Evolutionary conservation across 306 rosid genomes (phyloP), one percentile per base, ranked within the genome.

Genomic region (Rubus parviflorus): DNA sequence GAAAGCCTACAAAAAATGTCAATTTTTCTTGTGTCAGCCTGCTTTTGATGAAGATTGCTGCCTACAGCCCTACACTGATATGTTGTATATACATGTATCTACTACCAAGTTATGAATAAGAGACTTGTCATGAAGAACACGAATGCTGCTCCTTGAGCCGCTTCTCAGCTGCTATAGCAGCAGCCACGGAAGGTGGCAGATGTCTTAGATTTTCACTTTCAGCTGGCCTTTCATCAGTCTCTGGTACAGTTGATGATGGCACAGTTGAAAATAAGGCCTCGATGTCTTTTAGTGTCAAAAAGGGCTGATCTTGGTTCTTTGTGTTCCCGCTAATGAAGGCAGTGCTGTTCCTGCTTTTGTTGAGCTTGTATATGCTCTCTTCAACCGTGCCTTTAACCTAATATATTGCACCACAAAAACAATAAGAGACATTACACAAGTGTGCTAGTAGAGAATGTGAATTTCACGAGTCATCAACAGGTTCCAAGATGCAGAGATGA

Each of bases 301-400:
- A 83, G 14, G 97, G 87, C 78, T 90, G 91, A 80, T 92, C 97
- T 85, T 90, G 91, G 62, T 90, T 95, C 83, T 92, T 95, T 10
- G 84, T 85, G 86, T 92, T 95, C 54, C 97, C 97, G 76, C 88
- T 87, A 54, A 90, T 92, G 80, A 92, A 90, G 37, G 89, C 76
- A 56, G 84, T 84, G 51, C 65, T 82, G 79, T 81, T 85, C 83
- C 92, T 86, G 89, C 96, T 87, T 85, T 89, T 86, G 81, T 89
- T 95, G 82, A 95, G 79, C 72, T 90, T 92, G 73, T 90, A 84
- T 81, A 95, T 81, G 76, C 98, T 92, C 86, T 88, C 98, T 81
- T 95, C 98, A 73, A 95, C 97, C 0, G 97, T 88, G 79, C 76
- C 90, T 83, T 89, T 95, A 47, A 90, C 98, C 98, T 95, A 75